Base-by-base conservation (phyloP, 2,329 filamentous ascomycete species). In the Colletotrichum phormii region DNA sequence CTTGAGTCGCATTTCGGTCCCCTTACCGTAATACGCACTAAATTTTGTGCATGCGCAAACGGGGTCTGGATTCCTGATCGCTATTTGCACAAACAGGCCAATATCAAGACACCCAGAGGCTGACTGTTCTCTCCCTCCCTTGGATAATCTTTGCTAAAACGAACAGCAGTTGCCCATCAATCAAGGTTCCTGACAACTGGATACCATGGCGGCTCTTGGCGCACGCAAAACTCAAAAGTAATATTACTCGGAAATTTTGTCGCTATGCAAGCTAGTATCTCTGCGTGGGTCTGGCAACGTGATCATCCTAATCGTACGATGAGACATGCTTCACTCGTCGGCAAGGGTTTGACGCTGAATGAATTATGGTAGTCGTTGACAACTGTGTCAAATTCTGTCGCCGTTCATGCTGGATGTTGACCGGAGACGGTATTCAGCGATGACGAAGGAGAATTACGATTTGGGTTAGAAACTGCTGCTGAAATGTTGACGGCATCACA, bases 211-310 rank as follows among this genome's bases (percentile, higher is more conserved):
- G 37, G n/a, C 42, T 35, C 46, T 67, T 46, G 46, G 31, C 49
- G 55, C 54, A 26, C 31, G 15, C 33, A 18, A 35, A 29, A 35
- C 22, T 54, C 54, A 22, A n/a, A 49, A 15, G 24, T 22, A 37
- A 54, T 22, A 51, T 66, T 18, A 22, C 54, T 60, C 62, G 46
- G 42, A 61, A 54, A 53, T 54, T 67, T 35, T 29, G 15, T n/a
- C 33, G 35, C 26, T 37, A 18, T 55, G 13, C 26, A 59, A 42
- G 26, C n/a, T 35, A 33, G 18, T 37, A 33, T 22, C 54, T 54
- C 49, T 61, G 13, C 49, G n/a, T 42, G 63, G 55, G 57, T 54
- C 63, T 55, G 35, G 12, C 35, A 35, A 54, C 22, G 29, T 51
- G 58, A 46, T 33, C 29, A 37, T 62, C 37, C 33, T 26, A n/a